Percentiles rank a stretch among this genome's conserved stretches.
phyloP scores from a whole-genome alignment of 2,329 filamentous ascomycete species.

The Zopfia rhizophila region DNA sequence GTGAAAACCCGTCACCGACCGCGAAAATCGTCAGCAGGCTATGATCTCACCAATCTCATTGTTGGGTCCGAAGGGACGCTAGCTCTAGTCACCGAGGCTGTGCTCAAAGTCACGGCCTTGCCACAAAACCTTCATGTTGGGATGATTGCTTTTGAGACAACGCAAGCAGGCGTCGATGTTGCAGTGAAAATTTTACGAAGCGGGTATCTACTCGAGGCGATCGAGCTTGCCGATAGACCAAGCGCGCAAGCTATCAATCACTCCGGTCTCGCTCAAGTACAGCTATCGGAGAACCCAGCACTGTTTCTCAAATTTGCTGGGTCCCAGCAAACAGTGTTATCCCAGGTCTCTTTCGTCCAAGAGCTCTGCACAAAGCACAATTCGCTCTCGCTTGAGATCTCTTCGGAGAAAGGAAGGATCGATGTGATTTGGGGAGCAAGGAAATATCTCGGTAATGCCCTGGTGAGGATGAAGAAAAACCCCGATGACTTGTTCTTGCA shows the following conservation, averaged over 20 bases:
- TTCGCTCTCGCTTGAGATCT: conserved; percentile 73
- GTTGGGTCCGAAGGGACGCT: conserved; percentile 93
- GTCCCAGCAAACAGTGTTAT: conserved; percentile 72
- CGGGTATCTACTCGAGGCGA: conserved; percentile 84
- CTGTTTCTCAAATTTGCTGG: conserved; percentile 80
- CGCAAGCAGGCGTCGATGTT: conserved; percentile 78
- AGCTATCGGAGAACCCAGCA: conserved; percentile 74
- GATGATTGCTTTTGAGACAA: conserved; percentile 69
- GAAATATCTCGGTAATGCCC: conserved; percentile 77
- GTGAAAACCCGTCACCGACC: conserved; percentile 88
- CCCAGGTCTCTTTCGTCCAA: conserved; percentile 75
- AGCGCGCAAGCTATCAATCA: conserved; percentile 79
- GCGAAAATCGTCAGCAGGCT: conserved; percentile 88
- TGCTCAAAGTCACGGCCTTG: conserved; percentile 81
- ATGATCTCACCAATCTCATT: conserved; percentile 88
- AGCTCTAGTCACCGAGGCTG: conserved; percentile 89
- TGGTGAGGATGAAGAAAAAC: conserved; percentile 70
- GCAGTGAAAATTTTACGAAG: conserved; percentile 79
- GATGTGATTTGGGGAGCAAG: conserved; percentile 76
- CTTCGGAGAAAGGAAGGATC: conserved; percentile 68
- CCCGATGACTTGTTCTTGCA: conserved; percentile 73
- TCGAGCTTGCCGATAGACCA: conserved; percentile 88
- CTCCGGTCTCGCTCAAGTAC: conserved; percentile 64
- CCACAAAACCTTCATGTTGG: conserved; percentile 83
- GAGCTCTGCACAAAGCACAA: conserved; percentile 66